Base-by-base conservation (phyloP, 352 stramenopile genomes). In the Phytophthora citricola region DNA sequence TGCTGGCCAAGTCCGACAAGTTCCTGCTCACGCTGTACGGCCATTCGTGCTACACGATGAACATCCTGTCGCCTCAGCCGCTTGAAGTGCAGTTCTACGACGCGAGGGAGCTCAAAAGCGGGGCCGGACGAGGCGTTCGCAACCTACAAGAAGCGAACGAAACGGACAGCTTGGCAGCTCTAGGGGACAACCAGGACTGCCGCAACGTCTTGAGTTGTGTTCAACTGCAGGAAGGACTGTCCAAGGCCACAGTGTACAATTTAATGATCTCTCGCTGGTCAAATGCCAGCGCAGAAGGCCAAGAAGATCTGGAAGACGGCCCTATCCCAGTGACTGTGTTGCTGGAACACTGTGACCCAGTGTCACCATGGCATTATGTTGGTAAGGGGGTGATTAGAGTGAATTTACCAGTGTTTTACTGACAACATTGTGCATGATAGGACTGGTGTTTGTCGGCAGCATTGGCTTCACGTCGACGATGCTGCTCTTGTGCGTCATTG, bases 81-180 rank as follows among this genome's bases (percentile, higher is more conserved):
- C 62, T 90, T 15, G 76, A 88, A 39, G 79, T 84, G 46, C 78
- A 71, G 29, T 85, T 90, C 50, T 87, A 87, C 66, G 79, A 86
- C 47, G 58, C 61, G 32, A 46, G 55, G 55, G 67, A 63, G 49
- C 63, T 65, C 54, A 57, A 74, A 53, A 62, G 47, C 22, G 54
- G 31, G 9, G 31, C 9, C 3, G 31, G 43, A 45, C 46, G 56
- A 36, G 55, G 62, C 20, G 58, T 51, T 22, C 63, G 62, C 7
- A 64, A 38, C 17, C 31, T 69, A 27, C 36, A 49, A 41, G 38
- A 66, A 55, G 48, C 39, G 4, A 72, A 69, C 15, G 58, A 50
- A 11, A 60, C 39, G 2, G 32, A 52, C 26, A 57, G 36, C 31
- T 29, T 73, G 14, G 40, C 51, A 4, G 40, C 39, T 22, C 26